Evolutionary conservation across 2,329 filamentous ascomycete genomes (phyloP).

Genomic region (Botrytis cinerea): DNA sequence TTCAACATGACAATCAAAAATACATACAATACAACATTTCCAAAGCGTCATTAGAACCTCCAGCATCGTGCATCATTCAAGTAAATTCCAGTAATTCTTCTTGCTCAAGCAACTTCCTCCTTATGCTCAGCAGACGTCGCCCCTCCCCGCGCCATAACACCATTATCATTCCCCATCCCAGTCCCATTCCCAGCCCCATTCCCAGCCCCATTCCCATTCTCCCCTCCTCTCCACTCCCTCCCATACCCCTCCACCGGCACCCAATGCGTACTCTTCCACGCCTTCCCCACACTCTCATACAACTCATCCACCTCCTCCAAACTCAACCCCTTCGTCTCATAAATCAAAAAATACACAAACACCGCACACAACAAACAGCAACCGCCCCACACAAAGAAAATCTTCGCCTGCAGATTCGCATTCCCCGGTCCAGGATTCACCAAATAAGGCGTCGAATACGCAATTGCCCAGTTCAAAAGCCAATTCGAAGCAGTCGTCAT

Average conservation of each 20-base stretch:
- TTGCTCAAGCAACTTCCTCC: not conserved
- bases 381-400: slow-evolving; percentile 59
- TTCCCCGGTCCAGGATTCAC: slow-evolving; percentile 48
- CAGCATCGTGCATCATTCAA: not conserved
- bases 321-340: slow-evolving; percentile 70
- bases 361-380: slow-evolving; percentile 55
- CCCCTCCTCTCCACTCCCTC: not conserved
- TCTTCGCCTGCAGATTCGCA: slow-evolving; percentile 40
- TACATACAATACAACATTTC: not conserved
- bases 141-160: not conserved
- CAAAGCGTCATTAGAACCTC: not conserved
- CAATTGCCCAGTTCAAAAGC: slow-evolving; percentile 76
- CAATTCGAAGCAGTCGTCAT: slow-evolving; percentile 87
- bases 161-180: not conserved
- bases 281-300: slow-evolving; percentile 41
- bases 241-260: slow-evolving; percentile 7
- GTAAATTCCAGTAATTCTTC: not conserved
- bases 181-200: no score
- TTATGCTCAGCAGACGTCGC: not conserved
- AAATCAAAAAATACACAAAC: slow-evolving; percentile 58
- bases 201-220: not conserved
- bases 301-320: slow-evolving; percentile 72
- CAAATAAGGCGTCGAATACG: slow-evolving; percentile 72
- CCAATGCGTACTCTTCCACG: slow-evolving; percentile 19
- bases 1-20: not conserved